phyloP scores from a whole-genome alignment of 768 basidiomycete genomes.

The Mycena rebaudengoi region DNA sequence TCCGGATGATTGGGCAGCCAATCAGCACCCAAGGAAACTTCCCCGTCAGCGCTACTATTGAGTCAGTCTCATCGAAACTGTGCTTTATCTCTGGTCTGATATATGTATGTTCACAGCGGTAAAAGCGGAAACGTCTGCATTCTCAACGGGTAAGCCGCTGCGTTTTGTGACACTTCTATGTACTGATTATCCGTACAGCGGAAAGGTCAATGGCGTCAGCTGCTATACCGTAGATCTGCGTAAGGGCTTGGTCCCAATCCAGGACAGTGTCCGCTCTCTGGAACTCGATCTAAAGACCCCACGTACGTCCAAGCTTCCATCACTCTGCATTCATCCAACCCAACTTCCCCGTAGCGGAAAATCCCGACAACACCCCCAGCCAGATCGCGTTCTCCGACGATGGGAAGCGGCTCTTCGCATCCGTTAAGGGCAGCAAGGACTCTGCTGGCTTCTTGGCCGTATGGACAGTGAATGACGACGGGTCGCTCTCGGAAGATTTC shows the following conservation, averaged over 20 bases:
- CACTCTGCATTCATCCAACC: background rate
- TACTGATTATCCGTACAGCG: background rate
- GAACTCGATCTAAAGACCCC: slow-evolving; percentile 40
- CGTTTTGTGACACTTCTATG: background rate
- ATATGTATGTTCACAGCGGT: background rate
- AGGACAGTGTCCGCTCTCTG: slow-evolving; percentile 41
- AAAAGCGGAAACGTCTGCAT: slow-evolving; percentile 38
- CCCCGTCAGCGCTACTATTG: slow-evolving; percentile 40
- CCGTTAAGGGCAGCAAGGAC: slow-evolving; percentile 43
- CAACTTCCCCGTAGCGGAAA: slow-evolving; percentile 21
- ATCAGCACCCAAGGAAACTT: slow-evolving; percentile 44
- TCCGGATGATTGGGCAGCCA: slow-evolving; percentile 43
- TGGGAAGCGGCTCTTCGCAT: slow-evolving; percentile 39
- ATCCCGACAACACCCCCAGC: slow-evolving; percentile 38
- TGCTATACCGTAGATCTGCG: slow-evolving; percentile 40
- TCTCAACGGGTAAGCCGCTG: slow-evolving; percentile 30
- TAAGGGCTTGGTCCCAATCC: slow-evolving; percentile 36
- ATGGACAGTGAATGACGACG: slow-evolving; percentile 42
- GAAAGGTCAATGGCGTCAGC: slow-evolving; percentile 32
- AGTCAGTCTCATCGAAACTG: slow-evolving; percentile 2
- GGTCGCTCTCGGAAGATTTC: slow-evolving; percentile 41
- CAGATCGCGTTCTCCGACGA: slow-evolving; percentile 45
- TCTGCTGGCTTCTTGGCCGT: slow-evolving; percentile 44
- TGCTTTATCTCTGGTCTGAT: slow-evolving; percentile 19
- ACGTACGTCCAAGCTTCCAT: slow-evolving; percentile 1